Evolutionary conservation across 768 basidiomycete genomes (phyloP).

Genomic region (Pisolithus tinctorius): DNA sequence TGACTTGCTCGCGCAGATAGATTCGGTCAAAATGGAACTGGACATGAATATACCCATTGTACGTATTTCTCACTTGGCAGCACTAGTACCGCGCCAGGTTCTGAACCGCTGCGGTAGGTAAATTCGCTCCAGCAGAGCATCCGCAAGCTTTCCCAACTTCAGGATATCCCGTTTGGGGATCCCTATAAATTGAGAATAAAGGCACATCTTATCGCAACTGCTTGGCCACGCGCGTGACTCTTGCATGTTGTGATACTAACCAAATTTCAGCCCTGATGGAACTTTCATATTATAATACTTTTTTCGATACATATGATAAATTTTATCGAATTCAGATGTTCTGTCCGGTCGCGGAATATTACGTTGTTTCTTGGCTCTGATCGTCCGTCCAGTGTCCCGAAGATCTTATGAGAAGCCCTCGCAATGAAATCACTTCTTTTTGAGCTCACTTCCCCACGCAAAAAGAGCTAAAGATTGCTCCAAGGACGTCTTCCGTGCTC

Average conservation of each 20-base stretch:
- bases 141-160: conserved; percentile 19
- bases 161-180: conserved; percentile 26
- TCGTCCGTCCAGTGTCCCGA: too few relatives aligned
- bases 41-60: conserved; percentile 9
- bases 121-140: conserved; percentile 14
- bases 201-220: conserved; percentile 9
- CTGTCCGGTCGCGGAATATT: too few relatives aligned
- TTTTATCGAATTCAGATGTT: too few relatives aligned
- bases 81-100: neutral
- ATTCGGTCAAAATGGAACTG: conserved; percentile 15
- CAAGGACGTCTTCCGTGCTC: conserved; percentile 77
- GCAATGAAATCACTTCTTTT: neutral
- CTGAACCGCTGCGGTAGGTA: conserved; percentile 6
- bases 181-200: conserved; percentile 19
- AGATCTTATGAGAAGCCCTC: too few relatives aligned
- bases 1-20: conserved; percentile 23
- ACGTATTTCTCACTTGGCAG: conserved; percentile 1
- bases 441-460: conserved; percentile 73
- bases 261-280: too few relatives aligned
- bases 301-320: too few relatives aligned
- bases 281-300: too few relatives aligned
- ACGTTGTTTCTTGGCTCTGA: too few relatives aligned
- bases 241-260: neutral
- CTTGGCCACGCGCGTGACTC: conserved; percentile 8
- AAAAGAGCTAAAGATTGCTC: conserved; percentile 78